Evolutionary conservation across 148 eudicot genomes (phyloP).

Genomic region (Cornus florida): DNA sequence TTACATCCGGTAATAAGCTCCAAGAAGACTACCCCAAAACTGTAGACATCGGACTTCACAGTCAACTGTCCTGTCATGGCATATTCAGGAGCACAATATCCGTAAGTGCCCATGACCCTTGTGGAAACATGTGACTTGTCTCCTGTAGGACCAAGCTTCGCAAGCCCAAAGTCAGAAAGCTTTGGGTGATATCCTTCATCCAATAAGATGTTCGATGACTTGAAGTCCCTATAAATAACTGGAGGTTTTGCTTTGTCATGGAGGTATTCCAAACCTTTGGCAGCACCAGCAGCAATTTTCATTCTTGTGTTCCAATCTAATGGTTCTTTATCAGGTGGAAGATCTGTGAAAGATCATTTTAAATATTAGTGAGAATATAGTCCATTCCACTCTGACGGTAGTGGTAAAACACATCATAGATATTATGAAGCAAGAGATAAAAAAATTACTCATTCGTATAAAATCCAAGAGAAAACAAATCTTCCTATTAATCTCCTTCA

Average conservation of each 20-base stretch:
- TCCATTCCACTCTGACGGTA: too few relatives aligned
- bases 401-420: not conserved
- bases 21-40: conserved; percentile 86
- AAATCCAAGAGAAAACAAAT: not conserved
- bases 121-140: conserved; percentile 94
- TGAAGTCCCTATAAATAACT: conserved; percentile 84
- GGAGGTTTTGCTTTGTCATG: conserved; percentile 94
- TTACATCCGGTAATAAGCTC: conserved; percentile 89
- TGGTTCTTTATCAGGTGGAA: conserved; percentile 73
- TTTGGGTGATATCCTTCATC: conserved; percentile 72
- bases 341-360: conserved; percentile 40
- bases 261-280: conserved; percentile 80
- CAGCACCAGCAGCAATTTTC: conserved; percentile 92
- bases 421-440: not conserved
- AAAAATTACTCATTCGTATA: not conserved
- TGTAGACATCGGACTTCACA: conserved; percentile 85
- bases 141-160: conserved; percentile 89
- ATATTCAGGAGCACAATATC: conserved; percentile 91
- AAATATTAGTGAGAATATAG: not conserved
- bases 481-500: not conserved
- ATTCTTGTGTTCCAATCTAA: conserved; percentile 89
- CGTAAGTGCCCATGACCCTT: conserved; percentile 91
- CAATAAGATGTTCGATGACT: conserved; percentile 81
- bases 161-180: conserved; percentile 89
- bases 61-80: conserved; percentile 96